These are phyloP conservation scores for Termitomyces sp. DNA, from an alignment of 768 basidiomycete genomes.

Conservation along the genomic window DNA sequence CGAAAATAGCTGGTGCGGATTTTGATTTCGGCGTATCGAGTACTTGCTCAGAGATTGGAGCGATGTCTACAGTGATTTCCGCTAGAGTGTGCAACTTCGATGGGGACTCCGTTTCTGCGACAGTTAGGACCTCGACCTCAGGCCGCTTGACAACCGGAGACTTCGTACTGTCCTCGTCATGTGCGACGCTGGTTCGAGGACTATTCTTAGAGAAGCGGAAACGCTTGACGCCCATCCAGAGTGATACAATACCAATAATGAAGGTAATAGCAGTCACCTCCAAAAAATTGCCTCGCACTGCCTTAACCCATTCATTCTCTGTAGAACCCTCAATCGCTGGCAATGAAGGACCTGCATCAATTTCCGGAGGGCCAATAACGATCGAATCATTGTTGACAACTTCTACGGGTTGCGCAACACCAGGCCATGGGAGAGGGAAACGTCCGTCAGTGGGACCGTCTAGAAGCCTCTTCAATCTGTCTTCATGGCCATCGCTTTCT, in stretches of 20 bases:
- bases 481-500: slow-evolving; percentile 40
- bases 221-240: slow-evolving; percentile 27
- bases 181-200: not conserved
- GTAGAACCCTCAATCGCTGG: not conserved
- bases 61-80: not conserved
- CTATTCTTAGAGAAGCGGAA: slow-evolving; percentile 6
- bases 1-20: slow-evolving; percentile 1
- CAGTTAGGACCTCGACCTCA: not conserved
- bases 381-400: slow-evolving; percentile 1
- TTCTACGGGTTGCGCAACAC: slow-evolving; percentile 8
- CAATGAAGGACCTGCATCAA: not conserved
- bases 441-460: slow-evolving; percentile 45
- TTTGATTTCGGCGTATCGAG: not conserved
- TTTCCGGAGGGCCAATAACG: not conserved
- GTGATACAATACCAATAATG: slow-evolving; percentile 21
- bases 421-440: slow-evolving; percentile 7
- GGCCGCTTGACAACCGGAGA: not conserved
- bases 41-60: not conserved
- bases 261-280: slow-evolving; percentile 20
- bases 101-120: not conserved
- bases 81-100: slow-evolving; percentile 3
- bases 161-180: slow-evolving; percentile 5
- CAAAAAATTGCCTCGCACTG: slow-evolving; percentile 14
- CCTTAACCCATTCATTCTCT: slow-evolving; percentile 11
- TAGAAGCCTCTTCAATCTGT: slow-evolving; percentile 45